Conservation (phyloP, 192 early-diverging fungal species). For the Lunasporangiospora selenospora region DNA sequence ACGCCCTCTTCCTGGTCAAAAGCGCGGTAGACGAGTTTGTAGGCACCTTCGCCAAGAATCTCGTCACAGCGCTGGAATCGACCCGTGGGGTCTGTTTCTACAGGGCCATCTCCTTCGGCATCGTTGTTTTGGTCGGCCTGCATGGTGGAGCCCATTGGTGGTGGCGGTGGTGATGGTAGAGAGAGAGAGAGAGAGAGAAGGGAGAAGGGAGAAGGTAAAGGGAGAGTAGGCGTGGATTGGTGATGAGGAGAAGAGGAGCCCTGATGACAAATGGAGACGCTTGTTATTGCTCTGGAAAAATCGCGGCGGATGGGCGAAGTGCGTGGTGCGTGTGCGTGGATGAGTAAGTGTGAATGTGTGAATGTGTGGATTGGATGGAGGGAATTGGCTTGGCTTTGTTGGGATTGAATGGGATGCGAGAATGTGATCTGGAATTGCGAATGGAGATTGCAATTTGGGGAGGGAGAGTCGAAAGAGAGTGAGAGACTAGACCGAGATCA, state of each 20-base stretch:
- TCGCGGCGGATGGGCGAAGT: not conserved
- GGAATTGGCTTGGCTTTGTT: too few relatives aligned
- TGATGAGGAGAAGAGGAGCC: not conserved
- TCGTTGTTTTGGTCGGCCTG: conserved; percentile 38
- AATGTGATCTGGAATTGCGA: too few relatives aligned
- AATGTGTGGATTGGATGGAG: too few relatives aligned
- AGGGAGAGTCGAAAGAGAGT: too few relatives aligned
- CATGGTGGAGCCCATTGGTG: conserved; percentile 14
- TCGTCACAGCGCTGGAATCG: conserved; percentile 67
- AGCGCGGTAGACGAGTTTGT: conserved; percentile 84
- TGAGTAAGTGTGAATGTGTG: too few relatives aligned
- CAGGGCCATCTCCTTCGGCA: conserved; percentile 43
- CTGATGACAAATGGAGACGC: not conserved
- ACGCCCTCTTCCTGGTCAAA: conserved; percentile 87
- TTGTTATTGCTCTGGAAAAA: conserved; percentile 5
- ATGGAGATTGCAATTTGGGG: too few relatives aligned
- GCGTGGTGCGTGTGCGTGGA: too few relatives aligned
- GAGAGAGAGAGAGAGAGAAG: not conserved
- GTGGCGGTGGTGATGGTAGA: not conserved
- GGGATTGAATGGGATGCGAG: too few relatives aligned
- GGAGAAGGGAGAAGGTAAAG: not conserved
- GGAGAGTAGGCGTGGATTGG: not conserved
- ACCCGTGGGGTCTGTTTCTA: conserved; percentile 65
- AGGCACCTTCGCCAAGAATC: conserved; percentile 80
- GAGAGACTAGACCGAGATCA: not conserved